These are phyloP conservation scores for Vaccinium myrtillus DNA, from an alignment of 148 eudicot genomes.

Conservation along the genomic window DNA sequence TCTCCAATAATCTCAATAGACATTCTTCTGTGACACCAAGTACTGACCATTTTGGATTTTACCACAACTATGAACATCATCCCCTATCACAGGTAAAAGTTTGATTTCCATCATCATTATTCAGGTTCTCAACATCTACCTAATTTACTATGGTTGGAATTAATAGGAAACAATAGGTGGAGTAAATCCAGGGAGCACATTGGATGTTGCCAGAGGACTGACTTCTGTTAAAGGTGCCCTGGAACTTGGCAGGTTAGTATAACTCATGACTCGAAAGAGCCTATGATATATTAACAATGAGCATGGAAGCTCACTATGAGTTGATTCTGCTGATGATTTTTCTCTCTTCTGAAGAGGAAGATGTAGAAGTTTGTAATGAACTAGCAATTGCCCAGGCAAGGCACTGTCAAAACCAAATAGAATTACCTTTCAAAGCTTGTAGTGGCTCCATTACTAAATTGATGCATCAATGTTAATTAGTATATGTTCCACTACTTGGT, in stretches of 20 bases:
- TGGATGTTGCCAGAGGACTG: conserved; percentile 39
- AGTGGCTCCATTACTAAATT: background rate
- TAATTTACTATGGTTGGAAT: conserved; percentile 8
- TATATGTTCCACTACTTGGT: background rate
- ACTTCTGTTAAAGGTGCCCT: conserved; percentile 45
- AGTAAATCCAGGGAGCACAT: conserved; percentile 34
- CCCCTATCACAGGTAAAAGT: conserved; percentile 46
- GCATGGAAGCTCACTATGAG: background rate
- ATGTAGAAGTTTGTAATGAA: background rate
- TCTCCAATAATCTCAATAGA: conserved; percentile 30
- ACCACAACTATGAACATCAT: conserved; percentile 32
- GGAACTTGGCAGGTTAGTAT: conserved; percentile 67
- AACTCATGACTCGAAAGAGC: background rate
- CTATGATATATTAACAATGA: background rate
- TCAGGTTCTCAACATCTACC: background rate
- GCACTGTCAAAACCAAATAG: background rate
- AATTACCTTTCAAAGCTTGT: background rate
- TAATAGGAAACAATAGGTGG: conserved; percentile 39
- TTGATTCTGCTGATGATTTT: background rate
- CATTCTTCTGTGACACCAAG: conserved; percentile 36
- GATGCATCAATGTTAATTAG: background rate
- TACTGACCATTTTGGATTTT: conserved; percentile 35
- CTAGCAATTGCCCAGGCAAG: background rate
- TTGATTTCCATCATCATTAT: background rate
- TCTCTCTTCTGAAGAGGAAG: background rate